Percentiles rank a stretch among this genome's conserved stretches.
These are phyloP conservation scores for Malassezia nana DNA, from an alignment of 1,284 basidiomycete species.

Conservation along the genomic window DNA sequence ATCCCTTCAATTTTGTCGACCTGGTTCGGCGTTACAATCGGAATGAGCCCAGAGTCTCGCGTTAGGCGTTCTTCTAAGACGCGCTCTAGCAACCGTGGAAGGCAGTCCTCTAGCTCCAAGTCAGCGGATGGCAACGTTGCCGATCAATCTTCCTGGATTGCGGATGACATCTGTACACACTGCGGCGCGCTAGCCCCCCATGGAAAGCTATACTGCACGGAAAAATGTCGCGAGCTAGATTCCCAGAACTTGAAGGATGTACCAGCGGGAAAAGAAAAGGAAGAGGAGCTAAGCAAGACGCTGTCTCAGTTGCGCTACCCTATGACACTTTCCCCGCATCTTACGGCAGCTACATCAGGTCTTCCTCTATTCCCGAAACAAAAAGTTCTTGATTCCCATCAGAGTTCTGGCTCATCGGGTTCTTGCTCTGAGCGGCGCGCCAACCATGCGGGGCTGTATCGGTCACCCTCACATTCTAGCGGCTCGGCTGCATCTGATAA, in stretches of 20 bases:
- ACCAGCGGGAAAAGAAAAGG: not conserved
- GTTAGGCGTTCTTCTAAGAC: not conserved
- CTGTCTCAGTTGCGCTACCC: conserved; percentile 10
- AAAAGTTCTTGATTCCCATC: not conserved
- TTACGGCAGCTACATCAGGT: not conserved
- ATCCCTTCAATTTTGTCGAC: not conserved
- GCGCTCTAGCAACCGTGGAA: not conserved
- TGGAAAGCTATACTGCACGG: conserved; percentile 17
- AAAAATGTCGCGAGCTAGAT: conserved; percentile 12
- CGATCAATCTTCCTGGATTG: conserved; percentile 17
- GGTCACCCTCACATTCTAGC: not conserved
- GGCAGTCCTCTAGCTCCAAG: not conserved
- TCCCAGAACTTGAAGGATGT: not conserved
- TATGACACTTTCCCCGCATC: conserved; percentile 14
- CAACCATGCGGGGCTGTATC: not conserved
- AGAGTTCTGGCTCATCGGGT: not conserved
- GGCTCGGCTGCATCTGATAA: conserved; percentile 1
- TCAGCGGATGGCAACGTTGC: not conserved
- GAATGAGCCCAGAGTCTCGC: not conserved
- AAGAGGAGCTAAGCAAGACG: not conserved
- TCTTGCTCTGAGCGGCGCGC: not conserved
- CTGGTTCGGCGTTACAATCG: not conserved
- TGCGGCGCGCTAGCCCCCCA: conserved; percentile 15
- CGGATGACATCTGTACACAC: conserved; percentile 16
- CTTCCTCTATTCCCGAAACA: not conserved